Evolutionary conservation across 1,139 yeast species (phyloP).

Genomic region (Yamadazyma diddensiae): DNA sequence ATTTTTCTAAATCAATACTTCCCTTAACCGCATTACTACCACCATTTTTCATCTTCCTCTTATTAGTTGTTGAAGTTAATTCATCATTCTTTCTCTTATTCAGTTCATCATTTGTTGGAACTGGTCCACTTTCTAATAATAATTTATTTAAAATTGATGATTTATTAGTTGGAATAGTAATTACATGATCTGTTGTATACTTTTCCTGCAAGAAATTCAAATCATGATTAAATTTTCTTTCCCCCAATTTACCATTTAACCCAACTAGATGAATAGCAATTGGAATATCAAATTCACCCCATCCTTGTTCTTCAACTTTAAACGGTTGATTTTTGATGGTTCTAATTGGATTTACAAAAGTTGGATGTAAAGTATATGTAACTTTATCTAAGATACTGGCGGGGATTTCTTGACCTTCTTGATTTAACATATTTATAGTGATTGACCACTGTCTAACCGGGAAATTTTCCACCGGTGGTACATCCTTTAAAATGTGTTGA

Average conservation of each 20-base stretch:
- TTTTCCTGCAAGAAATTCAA: constrained; percentile 78
- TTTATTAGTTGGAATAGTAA: constrained; percentile 73
- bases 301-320: constrained; percentile 87
- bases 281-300: constrained; percentile 97
- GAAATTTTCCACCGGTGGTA: constrained; percentile 84
- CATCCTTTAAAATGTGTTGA: constrained; percentile 79
- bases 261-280: constrained; percentile 70
- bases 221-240: constrained; percentile 82
- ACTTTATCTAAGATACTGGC: constrained; percentile 90
- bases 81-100: constrained; percentile 27
- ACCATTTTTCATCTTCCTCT: constrained; percentile 64
- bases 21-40: constrained; percentile 54
- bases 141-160: constrained; percentile 66
- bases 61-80: constrained; percentile 27
- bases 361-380: constrained; percentile 90
- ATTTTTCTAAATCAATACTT: constrained; percentile 78
- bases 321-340: constrained; percentile 84
- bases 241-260: constrained; percentile 76
- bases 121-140: constrained; percentile 77
- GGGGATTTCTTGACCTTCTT: constrained; percentile 78
- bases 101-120: constrained; percentile 50
- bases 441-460: constrained; percentile 97
- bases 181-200: constrained; percentile 73
- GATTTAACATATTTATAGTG: constrained; percentile 70
- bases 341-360: constrained; percentile 86